Evolutionary conservation across 805 yeast species (phyloP).

Genomic region (Lipomyces yamadae): DNA sequence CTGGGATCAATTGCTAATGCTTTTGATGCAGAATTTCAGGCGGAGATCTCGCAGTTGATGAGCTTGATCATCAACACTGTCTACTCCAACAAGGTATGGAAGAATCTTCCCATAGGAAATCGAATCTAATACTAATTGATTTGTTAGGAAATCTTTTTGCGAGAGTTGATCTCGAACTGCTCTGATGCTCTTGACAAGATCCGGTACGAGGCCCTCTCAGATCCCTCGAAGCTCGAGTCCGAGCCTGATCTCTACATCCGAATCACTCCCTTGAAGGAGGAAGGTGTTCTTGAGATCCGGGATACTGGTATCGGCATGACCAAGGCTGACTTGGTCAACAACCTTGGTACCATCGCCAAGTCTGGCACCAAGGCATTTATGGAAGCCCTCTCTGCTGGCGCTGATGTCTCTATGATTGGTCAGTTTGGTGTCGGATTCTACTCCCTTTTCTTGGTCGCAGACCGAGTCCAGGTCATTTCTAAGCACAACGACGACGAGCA

Average conservation of each 20-base stretch:
- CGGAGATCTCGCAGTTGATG: conserved; percentile 99
- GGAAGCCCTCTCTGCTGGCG: conserved; percentile 99
- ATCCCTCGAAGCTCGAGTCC: conserved; percentile 86
- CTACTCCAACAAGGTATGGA: conserved; percentile 80
- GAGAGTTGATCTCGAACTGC: conserved; percentile 98
- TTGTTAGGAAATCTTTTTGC: conserved; percentile 80
- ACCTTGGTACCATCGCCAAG: conserved; percentile 99
- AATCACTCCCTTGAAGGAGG: conserved; percentile 95
- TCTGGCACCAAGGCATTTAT: conserved; percentile 99
- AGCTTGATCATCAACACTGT: conserved; percentile 99
- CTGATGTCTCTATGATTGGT: conserved; percentile 99
- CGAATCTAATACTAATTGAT: conserved; percentile 6
- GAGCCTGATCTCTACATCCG: conserved; percentile 98
- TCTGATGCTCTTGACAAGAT: conserved; percentile 99
- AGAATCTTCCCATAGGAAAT: neutral
- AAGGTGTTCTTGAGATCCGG: conserved; percentile 92
- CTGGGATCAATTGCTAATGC: conserved; percentile 6
- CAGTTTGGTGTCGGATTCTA: conserved; percentile 99
- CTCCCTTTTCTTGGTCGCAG: conserved; percentile 98
- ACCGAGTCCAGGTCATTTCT: conserved; percentile 96
- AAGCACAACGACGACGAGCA: conserved; percentile 99
- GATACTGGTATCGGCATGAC: conserved; percentile 99
- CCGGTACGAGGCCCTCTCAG: conserved; percentile 94
- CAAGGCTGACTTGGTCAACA: conserved; percentile 97
- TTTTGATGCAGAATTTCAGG: conserved; percentile 66